These are phyloP conservation scores for Carallia pectinifolia DNA, from an alignment of 345 rosid genomes.

Conservation along the genomic window DNA sequence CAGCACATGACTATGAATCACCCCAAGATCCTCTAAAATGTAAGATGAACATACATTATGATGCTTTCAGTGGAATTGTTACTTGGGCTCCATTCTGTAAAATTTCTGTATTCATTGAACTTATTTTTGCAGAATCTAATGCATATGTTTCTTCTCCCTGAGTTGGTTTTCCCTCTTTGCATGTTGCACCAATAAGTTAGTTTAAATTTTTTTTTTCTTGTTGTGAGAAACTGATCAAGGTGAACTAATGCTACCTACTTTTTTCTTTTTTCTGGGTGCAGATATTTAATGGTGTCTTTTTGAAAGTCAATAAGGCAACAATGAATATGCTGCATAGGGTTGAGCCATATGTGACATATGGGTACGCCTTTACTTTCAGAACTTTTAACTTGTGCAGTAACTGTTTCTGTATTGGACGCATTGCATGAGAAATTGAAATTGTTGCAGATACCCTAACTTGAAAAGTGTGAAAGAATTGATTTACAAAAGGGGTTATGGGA, in stretches of 20 bases:
- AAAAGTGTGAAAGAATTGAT: conserved; percentile 77
- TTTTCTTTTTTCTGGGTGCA: conserved; percentile 14
- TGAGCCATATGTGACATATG: conserved; percentile 82
- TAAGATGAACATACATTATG: no score
- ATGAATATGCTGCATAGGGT: conserved; percentile 79
- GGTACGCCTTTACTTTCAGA: conserved; percentile 35
- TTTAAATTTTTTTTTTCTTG: no score
- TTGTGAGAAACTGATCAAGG: no score
- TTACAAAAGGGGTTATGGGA: conserved; percentile 80
- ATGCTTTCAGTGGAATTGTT: no score
- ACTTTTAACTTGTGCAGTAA: background rate
- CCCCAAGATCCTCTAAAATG: no score
- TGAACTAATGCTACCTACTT: background rate
- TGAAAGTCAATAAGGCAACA: conserved; percentile 68
- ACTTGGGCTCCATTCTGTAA: no score
- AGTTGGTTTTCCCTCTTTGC: no score
- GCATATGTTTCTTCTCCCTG: no score
- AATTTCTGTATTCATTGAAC: no score
- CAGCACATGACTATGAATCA: no score
- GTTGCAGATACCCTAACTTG: conserved; percentile 65
- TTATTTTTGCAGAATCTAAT: no score
- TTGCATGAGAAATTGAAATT: background rate
- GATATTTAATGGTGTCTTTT: conserved; percentile 89
- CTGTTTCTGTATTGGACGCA: background rate
- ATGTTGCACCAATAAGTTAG: no score